phyloP scores from a whole-genome alignment of 805 yeast genomes.

The Candida nemodendra region DNA sequence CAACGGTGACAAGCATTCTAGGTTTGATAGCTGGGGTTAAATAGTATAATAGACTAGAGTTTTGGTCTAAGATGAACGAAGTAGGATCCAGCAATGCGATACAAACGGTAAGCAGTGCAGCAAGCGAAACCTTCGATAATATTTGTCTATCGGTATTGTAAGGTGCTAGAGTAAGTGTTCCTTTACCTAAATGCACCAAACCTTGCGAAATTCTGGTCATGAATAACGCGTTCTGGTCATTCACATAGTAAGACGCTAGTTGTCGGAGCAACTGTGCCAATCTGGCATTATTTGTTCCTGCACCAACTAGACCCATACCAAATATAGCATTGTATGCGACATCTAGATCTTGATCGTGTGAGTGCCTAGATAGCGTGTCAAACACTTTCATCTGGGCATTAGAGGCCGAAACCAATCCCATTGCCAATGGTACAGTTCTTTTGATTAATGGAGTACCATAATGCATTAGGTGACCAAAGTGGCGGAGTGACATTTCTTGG shows the following conservation, averaged over 20 bases:
- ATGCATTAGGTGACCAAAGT: slow-evolving; percentile 96
- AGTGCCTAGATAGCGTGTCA: slow-evolving; percentile 92
- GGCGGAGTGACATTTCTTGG: slow-evolving; percentile 95
- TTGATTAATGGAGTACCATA: slow-evolving; percentile 90
- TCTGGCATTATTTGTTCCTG: slow-evolving; percentile 98
- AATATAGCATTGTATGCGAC: slow-evolving; percentile 94
- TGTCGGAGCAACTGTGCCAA: slow-evolving; percentile 94
- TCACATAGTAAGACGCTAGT: slow-evolving; percentile 87
- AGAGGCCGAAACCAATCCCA: slow-evolving; percentile 91
- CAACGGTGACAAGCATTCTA: slow-evolving; percentile 88
- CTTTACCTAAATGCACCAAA: slow-evolving; percentile 91
- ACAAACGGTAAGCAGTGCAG: slow-evolving; percentile 80
- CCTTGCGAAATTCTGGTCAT: slow-evolving; percentile 96
- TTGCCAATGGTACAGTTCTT: slow-evolving; percentile 96
- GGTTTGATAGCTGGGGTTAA: slow-evolving; percentile 89
- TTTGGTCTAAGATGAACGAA: slow-evolving; percentile 70
- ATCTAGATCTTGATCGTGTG: slow-evolving; percentile 92
- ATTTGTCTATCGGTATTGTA: slow-evolving; percentile 87
- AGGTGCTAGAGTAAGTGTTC: slow-evolving; percentile 86
- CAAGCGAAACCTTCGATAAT: slow-evolving; percentile 83
- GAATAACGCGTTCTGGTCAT: slow-evolving; percentile 86
- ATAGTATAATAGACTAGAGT: slow-evolving; percentile 79
- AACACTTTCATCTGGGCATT: slow-evolving; percentile 96
- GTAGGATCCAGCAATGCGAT: slow-evolving; percentile 85
- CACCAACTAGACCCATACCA: slow-evolving; percentile 97